Evolutionary conservation across 345 rosid species (phyloP), one percentile per base, ranked within the genome.

Genomic region (Ailanthus altissimus): DNA sequence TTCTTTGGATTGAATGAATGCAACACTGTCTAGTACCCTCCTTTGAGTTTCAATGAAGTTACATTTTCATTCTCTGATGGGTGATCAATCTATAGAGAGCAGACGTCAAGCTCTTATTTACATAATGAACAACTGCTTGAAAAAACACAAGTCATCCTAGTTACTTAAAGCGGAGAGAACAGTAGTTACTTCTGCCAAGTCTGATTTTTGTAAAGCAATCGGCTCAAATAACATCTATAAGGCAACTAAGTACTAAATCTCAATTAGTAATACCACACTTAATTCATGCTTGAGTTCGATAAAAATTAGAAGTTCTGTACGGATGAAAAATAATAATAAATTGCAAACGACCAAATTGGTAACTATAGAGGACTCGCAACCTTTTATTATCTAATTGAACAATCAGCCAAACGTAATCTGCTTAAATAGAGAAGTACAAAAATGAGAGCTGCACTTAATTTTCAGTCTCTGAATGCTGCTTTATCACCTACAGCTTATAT

Each of bases 351-450:
- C 54, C 73, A 12, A 32, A 28, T 70, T 12, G 1, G 4, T 13
- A 36, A 42, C 14, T 21, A 38, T 6, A 26, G 23, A 73, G 5
- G 8, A 15, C 11, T 32, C 67, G 9, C 28, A 60, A 45, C 20
- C 75, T 72, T 25, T 26, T 15, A 8, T 61, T 20, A n/a, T 73
- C 76, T 73, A 6, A 26, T 47, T 38, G 45, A 32, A 72, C 18
- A 21, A 42, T 5, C 36, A 25, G 43, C 23, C 16, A 25, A 59
- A 45, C 3, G 25, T 25, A 26, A 58, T 43, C 15, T 23, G 14
- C 20, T 43, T 43, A 58, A 72, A 58, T 72, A 59, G 8, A 72
- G n/a, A 6, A 36, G 43, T 12, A 56, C 36, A 23, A 42, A 43
- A 21, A 8, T 72, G 1, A 13, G 38, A 15, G 67, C 23, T 45